These are phyloP conservation scores for Fraxinus sp. DNA, from an alignment of 305 asterid genomes.

Conservation along the genomic window DNA sequence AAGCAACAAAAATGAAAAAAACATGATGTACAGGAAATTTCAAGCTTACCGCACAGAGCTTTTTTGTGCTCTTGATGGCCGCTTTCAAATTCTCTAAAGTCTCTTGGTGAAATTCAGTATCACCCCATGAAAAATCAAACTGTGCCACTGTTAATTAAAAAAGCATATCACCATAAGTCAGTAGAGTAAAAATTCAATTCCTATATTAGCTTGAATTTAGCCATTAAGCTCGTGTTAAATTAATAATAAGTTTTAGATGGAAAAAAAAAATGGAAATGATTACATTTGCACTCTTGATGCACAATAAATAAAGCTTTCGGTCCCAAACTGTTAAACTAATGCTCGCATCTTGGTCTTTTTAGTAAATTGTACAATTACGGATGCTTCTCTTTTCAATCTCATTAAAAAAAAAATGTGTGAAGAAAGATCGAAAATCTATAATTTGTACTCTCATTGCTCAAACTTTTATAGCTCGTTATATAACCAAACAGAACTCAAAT, in stretches of 20 bases:
- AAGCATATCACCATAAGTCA: slow-evolving; percentile 9
- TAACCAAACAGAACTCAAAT: not conserved
- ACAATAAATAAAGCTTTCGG: not conserved
- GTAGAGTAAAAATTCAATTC: not conserved
- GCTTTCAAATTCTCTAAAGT: slow-evolving; percentile 63
- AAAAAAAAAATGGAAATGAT: not conserved
- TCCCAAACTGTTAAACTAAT: not conserved
- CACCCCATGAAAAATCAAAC: slow-evolving; percentile 89
- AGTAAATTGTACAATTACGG: not conserved
- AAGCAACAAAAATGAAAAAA: not conserved
- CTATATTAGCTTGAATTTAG: not conserved
- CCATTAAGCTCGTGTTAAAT: not conserved
- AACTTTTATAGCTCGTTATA: not conserved
- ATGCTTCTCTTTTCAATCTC: not conserved
- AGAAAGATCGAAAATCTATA: not conserved
- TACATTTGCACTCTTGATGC: not conserved
- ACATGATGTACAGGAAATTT: slow-evolving; percentile 11
- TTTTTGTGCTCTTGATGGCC: slow-evolving; percentile 61
- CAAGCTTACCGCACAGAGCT: slow-evolving; percentile 72
- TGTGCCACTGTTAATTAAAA: slow-evolving; percentile 60
- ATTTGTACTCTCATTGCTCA: not conserved
- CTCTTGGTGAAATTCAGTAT: slow-evolving; percentile 71
- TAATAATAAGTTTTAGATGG: not conserved
- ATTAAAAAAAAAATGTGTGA: not conserved
- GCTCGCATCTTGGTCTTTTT: not conserved